phyloP scores from a whole-genome alignment of 2,329 filamentous ascomycete genomes.

The Monosporascus sp. region DNA sequence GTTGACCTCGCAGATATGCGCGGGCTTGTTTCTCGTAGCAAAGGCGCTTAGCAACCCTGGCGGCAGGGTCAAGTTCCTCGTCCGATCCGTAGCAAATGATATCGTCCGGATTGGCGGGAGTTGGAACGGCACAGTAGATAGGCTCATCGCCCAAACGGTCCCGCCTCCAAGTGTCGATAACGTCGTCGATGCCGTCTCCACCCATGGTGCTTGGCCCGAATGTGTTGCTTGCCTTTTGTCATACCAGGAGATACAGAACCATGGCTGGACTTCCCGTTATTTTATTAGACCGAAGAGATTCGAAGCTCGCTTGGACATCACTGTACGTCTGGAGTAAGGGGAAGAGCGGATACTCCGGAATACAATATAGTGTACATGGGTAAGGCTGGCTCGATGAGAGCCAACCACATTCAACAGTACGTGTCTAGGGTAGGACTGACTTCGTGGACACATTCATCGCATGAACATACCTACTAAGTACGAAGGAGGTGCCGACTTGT shows the following conservation, averaged over 20 bases:
- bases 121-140: conserved; percentile 42
- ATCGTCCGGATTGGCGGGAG: conserved; percentile 33
- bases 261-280: neutral
- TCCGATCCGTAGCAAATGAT: conserved; percentile 54
- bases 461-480: too few relatives aligned
- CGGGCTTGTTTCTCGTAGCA: conserved; percentile 56
- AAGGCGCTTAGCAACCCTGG: conserved; percentile 43
- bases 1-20: conserved; percentile 51
- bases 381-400: too few relatives aligned
- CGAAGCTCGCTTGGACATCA: too few relatives aligned
- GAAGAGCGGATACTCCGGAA: too few relatives aligned
- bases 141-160: conserved; percentile 30
- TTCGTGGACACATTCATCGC: too few relatives aligned
- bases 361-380: too few relatives aligned
- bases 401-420: too few relatives aligned
- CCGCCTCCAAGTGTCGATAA: conserved; percentile 15
- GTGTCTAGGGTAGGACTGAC: too few relatives aligned
- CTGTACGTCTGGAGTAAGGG: too few relatives aligned
- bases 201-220: conserved; percentile 12
- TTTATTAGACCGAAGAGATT: too few relatives aligned
- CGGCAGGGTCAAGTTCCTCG: conserved; percentile 45
- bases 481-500: conserved; percentile 17
- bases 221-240: neutral
- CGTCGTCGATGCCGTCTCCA: conserved; percentile 3
- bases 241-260: neutral